phyloP scores from a whole-genome alignment of 768 basidiomycete genomes.

The Cantharellus cinnabarinus region DNA sequence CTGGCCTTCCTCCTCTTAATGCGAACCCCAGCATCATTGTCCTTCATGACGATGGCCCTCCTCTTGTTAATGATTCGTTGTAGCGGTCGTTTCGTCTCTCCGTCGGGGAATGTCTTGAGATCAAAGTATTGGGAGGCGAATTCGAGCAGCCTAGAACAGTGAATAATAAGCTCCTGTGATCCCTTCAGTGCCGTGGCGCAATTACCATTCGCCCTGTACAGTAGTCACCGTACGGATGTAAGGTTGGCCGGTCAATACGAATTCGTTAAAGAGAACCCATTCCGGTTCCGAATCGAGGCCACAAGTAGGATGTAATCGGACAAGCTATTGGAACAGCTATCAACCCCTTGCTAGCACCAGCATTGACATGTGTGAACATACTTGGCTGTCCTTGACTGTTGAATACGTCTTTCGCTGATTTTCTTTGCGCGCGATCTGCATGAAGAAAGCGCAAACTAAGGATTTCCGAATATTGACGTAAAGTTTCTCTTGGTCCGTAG shows the following conservation, averaged over 20 bases:
- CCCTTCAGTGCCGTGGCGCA: neutral
- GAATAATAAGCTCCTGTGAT: neutral
- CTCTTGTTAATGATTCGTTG: conserved; percentile 34
- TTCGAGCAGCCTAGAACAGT: conserved; percentile 36
- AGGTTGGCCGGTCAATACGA: conserved; percentile 71
- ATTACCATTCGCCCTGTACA: conserved; percentile 68
- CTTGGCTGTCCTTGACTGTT: conserved; percentile 92
- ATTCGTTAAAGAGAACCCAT: conserved; percentile 89
- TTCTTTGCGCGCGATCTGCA: conserved; percentile 93
- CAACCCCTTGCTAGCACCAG: conserved; percentile 6
- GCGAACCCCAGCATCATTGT: conserved; percentile 10
- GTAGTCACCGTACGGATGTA: conserved; percentile 89
- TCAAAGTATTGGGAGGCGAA: conserved; percentile 52
- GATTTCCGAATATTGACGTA: conserved; percentile 60
- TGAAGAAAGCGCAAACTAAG: conserved; percentile 86
- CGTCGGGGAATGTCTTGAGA: conserved; percentile 36
- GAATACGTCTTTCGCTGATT: conserved; percentile 73
- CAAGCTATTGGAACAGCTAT: conserved; percentile 24
- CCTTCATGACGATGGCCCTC: conserved; percentile 19
- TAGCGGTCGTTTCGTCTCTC: conserved; percentile 49
- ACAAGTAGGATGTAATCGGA: conserved; percentile 67
- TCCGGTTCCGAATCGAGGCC: conserved; percentile 75
- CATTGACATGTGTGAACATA: conserved; percentile 14
- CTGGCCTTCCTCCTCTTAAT: conserved; percentile 20
- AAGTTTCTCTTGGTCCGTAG: conserved; percentile 47